phyloP scores from a whole-genome alignment of 106 monocot species.

The Apostasia shenzhenica region DNA sequence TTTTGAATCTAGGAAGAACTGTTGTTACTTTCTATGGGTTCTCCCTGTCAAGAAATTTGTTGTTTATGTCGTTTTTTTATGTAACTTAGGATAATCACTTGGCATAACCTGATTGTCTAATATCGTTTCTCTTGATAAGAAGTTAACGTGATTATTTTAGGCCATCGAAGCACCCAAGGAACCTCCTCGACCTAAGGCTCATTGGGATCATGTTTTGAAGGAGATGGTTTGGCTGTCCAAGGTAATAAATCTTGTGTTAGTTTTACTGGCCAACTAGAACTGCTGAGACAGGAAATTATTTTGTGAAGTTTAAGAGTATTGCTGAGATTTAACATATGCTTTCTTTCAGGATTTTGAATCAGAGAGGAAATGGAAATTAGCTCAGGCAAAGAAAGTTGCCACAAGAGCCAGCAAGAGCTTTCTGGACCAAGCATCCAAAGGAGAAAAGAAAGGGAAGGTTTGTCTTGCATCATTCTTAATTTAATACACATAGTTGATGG shows the following conservation, averaged over 20 bases:
- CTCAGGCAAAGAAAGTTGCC: conserved; percentile 90
- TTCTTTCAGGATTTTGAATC: conserved; percentile 85
- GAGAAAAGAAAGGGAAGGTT: conserved; percentile 95
- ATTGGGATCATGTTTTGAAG: conserved; percentile 98
- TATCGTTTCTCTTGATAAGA: background rate
- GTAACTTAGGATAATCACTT: background rate
- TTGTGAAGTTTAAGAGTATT: background rate
- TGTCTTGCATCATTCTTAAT: conserved; percentile 1
- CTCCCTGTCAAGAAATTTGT: background rate
- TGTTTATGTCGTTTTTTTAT: background rate
- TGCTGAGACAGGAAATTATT: background rate
- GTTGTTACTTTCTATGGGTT: background rate
- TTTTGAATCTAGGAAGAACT: no score
- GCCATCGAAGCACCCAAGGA: conserved; percentile 75
- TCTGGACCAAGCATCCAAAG: conserved; percentile 61
- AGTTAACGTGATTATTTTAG: conserved; percentile 23
- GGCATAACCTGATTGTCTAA: background rate
- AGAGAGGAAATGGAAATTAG: conserved; percentile 96
- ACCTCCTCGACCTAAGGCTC: conserved; percentile 77
- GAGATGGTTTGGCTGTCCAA: conserved; percentile 99
- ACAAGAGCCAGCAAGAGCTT: conserved; percentile 71
- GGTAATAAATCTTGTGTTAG: conserved; percentile 22
- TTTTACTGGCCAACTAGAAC: background rate
- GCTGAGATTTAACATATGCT: background rate
- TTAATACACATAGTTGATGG: no score